Evolutionary conservation across 768 basidiomycete species (phyloP).

Genomic region (Leccinellum luteum): DNA sequence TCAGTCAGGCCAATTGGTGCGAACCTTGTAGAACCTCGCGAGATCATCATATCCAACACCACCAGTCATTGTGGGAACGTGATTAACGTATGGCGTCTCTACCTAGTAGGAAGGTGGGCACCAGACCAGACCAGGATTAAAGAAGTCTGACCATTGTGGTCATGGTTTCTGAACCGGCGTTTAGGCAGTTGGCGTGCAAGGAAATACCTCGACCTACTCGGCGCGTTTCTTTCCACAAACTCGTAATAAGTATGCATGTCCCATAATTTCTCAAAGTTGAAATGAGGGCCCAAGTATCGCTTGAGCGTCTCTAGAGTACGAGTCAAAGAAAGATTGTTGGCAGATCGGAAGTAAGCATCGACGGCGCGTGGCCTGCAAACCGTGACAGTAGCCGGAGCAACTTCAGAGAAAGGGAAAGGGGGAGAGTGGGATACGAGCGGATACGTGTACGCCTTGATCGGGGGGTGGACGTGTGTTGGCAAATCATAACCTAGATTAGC

Average conservation of each 20-base stretch:
- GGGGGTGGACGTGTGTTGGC: slow-evolving; percentile 26
- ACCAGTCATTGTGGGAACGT: slow-evolving; percentile 46
- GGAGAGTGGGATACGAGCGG: slow-evolving; percentile 35
- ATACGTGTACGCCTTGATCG: slow-evolving; percentile 34
- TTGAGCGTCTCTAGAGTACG: slow-evolving; percentile 38
- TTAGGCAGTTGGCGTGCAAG: background rate
- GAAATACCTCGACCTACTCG: slow-evolving; percentile 27
- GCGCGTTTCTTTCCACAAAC: slow-evolving; percentile 39
- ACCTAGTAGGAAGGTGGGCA: slow-evolving; percentile 29
- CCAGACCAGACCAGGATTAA: background rate
- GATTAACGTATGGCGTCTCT: slow-evolving; percentile 40
- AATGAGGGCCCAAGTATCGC: slow-evolving; percentile 40
- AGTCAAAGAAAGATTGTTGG: slow-evolving; percentile 37
- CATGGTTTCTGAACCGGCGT: slow-evolving; percentile 37
- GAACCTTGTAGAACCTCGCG: slow-evolving; percentile 45
- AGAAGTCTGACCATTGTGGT: slow-evolving; percentile 35
- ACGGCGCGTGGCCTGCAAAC: slow-evolving; percentile 19
- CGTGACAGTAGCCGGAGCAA: slow-evolving; percentile 29
- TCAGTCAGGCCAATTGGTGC: background rate
- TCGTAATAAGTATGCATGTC: slow-evolving; percentile 46
- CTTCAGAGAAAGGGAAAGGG: slow-evolving; percentile 36
- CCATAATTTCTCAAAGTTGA: slow-evolving; percentile 46
- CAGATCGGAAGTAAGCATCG: slow-evolving; percentile 37
- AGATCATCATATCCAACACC: slow-evolving; percentile 42
- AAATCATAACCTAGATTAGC: slow-evolving; percentile 19